Base-by-base conservation (phyloP, 1,284 basidiomycete species). In the Heterobasidion occidentale region DNA sequence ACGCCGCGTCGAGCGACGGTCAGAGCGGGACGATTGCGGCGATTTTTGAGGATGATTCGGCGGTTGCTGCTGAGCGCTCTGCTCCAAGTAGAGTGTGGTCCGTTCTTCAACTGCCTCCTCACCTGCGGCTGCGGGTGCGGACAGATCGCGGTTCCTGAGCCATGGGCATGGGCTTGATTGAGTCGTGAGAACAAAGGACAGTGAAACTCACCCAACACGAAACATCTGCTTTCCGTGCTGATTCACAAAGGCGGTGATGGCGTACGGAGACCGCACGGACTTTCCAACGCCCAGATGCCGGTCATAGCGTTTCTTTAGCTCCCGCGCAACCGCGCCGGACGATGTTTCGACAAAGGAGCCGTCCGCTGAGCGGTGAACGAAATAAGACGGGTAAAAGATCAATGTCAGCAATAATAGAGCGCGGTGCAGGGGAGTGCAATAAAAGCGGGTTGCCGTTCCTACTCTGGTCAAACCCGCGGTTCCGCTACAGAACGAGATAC, bases 331-430 rank as follows among this genome's bases (percentile, higher is more conserved):
- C 33, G 77, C 74, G 8, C 83, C 87, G 55, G 84, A 88, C 7
- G 87, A 80, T 2, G 86, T 90, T 65, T 92, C 89, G 36, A 91
- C 80, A 65, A 86, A 92, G 53, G 76, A 86, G 58, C 82, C 82
- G 65, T 91, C 86, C 58, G 78, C 87, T 88, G 62, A 14, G 45
- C 17, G 20, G 19, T 34, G 20, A n/a, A n/a, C 20, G 35, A 49
- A 14, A 15, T 27, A 2, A 42, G 38, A n/a, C 38, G n/a, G 12
- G 7, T 12, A 55, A 20, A 55, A 7, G 51, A 45, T 44, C 52
- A 52, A 56, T n/a, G 42, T 52, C 49, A 55, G 52, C 47, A 50
- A 52, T 48, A 46, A 36, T 5, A 47, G 51, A 36, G 47, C 49
- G 19, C n/a, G 45, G n/a, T n/a, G 38, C 3, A n/a, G n/a, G 12